phyloP scores from a whole-genome alignment of 768 basidiomycete genomes.

The Omphalotus guepiniiformis region DNA sequence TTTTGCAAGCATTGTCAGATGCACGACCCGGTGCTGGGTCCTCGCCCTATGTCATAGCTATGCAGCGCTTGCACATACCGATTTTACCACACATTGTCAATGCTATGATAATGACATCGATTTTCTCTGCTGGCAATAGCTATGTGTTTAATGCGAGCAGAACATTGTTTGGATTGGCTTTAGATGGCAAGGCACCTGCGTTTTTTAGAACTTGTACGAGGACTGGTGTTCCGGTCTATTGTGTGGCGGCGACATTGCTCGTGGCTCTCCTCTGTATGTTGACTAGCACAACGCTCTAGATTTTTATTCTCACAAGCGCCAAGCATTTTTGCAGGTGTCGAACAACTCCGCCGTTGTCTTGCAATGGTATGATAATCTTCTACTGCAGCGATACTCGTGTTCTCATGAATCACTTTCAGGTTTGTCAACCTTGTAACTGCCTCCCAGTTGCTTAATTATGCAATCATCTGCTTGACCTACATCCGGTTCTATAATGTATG shows the following conservation, averaged over 20 bases:
- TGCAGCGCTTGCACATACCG: constrained; percentile 63
- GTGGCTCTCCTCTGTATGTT: constrained; percentile 33
- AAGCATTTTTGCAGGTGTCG: constrained; percentile 47
- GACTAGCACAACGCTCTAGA: not conserved
- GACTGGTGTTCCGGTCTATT: constrained; percentile 55
- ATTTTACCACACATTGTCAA: constrained; percentile 70
- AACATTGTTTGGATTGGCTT: constrained; percentile 50
- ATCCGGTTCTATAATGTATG: constrained; percentile 42
- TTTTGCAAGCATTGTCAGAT: constrained; percentile 49
- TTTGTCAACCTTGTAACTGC: constrained; percentile 48
- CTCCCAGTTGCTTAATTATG: constrained; percentile 44
- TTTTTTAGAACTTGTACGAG: constrained; percentile 50
- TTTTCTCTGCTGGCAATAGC: constrained; percentile 72
- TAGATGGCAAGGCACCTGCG: constrained; percentile 55
- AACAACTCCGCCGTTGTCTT: constrained; percentile 44
- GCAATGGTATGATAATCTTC: constrained; percentile 32
- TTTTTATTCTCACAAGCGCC: not conserved
- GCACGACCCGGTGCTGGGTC: constrained; percentile 56
- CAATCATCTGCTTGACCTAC: constrained; percentile 44
- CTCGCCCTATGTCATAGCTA: constrained; percentile 85
- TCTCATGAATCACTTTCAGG: too few relatives aligned
- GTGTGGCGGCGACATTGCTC: constrained; percentile 39
- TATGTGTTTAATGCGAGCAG: constrained; percentile 60
- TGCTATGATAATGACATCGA: constrained; percentile 59
- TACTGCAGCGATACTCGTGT: too few relatives aligned